These are phyloP conservation scores for Moesziomyces sp. DNA, from an alignment of 1,284 basidiomycete species.

Conservation along the genomic window DNA sequence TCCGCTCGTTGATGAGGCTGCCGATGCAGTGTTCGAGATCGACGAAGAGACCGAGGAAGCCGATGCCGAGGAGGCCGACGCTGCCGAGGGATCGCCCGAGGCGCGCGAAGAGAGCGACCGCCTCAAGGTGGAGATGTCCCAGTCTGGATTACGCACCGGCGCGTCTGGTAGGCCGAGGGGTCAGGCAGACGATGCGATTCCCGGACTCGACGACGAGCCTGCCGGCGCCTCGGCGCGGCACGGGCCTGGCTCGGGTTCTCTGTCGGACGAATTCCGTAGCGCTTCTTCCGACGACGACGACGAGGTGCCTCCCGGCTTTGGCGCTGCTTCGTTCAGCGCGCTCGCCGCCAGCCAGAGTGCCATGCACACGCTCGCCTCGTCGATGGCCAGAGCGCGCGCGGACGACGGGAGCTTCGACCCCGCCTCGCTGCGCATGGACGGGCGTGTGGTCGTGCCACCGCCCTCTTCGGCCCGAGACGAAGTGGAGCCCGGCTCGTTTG, in stretches of 20 bases:
- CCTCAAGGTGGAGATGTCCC: slow-evolving; percentile 36
- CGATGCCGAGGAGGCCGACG: slow-evolving; percentile 8
- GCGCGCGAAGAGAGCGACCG: slow-evolving; percentile 26
- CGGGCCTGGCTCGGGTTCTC: slow-evolving; percentile 22
- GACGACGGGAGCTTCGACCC: slow-evolving; percentile 53
- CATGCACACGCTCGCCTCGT: slow-evolving; percentile 36
- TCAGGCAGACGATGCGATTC: slow-evolving; percentile 34
- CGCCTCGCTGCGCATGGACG: slow-evolving; percentile 56
- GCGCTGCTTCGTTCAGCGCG: slow-evolving; percentile 54
- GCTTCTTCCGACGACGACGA: slow-evolving; percentile 42
- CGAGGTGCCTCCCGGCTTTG: slow-evolving; percentile 39
- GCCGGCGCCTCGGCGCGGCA: slow-evolving; percentile 1
- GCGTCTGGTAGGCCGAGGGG: slow-evolving; percentile 33
- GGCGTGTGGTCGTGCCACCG: slow-evolving; percentile 37
- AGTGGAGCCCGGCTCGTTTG: slow-evolving; percentile 28
- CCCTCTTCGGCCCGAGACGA: slow-evolving; percentile 25
- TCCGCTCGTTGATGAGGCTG: slow-evolving; percentile 40
- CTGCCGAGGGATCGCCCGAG: slow-evolving; percentile 3
- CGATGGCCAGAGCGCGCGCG: slow-evolving; percentile 32
- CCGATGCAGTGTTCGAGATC: slow-evolving; percentile 56
- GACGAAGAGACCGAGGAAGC: slow-evolving; percentile 50
- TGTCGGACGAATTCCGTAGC: slow-evolving; percentile 40
- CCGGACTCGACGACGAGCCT: slow-evolving; percentile 26
- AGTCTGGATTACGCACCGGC: slow-evolving; percentile 31
- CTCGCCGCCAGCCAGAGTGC: slow-evolving; percentile 50